A percentile compares a stretch with the other conserved stretches of the same genome.
These are phyloP conservation scores for Colletotrichum limetticola DNA, from an alignment of 2,329 filamentous ascomycete species.

Conservation along the genomic window DNA sequence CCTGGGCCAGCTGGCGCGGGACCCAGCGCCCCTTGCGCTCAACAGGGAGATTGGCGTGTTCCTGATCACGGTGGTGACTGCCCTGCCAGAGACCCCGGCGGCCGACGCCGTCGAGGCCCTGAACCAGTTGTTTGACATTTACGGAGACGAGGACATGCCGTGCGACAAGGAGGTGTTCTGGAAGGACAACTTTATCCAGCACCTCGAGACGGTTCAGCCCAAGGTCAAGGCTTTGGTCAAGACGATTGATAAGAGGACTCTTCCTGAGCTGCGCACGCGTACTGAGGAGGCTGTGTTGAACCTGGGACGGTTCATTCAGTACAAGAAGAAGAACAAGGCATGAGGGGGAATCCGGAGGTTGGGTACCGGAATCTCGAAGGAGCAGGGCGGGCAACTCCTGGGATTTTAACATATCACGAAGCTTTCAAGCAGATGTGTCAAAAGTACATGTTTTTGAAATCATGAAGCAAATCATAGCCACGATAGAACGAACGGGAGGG, in stretches of 20 bases:
- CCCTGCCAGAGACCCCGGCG: slow-evolving; percentile 61
- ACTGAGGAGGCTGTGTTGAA: slow-evolving; percentile 72
- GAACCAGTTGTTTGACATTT: slow-evolving; percentile 75
- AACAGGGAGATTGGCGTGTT: slow-evolving; percentile 75
- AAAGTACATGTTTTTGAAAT: slow-evolving; percentile 18
- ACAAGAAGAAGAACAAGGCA: slow-evolving; percentile 69
- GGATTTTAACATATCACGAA: background rate
- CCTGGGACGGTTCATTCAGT: slow-evolving; percentile 69
- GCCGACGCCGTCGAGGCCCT: slow-evolving; percentile 72
- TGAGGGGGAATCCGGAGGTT: slow-evolving; percentile 21
- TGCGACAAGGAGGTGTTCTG: slow-evolving; percentile 74
- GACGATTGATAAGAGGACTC: slow-evolving; percentile 68
- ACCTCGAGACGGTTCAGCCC: slow-evolving; percentile 64
- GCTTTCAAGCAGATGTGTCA: background rate
- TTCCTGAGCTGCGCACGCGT: slow-evolving; percentile 65
- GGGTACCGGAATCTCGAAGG: background rate
- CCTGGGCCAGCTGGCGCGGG: slow-evolving; percentile 69
- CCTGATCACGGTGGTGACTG: slow-evolving; percentile 64
- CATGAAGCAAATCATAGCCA: slow-evolving; percentile 22
- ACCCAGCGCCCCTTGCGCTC: slow-evolving; percentile 61
- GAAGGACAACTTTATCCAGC: slow-evolving; percentile 67
- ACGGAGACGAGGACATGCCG: slow-evolving; percentile 67
- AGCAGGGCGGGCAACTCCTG: background rate
- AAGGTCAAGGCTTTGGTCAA: slow-evolving; percentile 68
- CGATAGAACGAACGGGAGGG: slow-evolving; percentile 9